phyloP scores from a whole-genome alignment of 176 grass and related monocot species.

The Triticum urartu region DNA sequence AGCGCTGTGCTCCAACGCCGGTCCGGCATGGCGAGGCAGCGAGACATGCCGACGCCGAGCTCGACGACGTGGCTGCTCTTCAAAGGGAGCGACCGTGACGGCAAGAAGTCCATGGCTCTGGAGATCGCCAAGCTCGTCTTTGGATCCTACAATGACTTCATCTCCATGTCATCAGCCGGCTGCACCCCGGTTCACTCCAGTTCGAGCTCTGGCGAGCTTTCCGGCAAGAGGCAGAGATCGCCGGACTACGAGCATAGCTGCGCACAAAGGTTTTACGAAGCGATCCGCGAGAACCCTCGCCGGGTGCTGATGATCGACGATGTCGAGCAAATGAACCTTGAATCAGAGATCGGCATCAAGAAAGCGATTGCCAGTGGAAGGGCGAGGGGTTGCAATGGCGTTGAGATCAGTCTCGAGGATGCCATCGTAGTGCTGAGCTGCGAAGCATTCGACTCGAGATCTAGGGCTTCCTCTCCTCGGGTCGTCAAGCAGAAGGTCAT shows the following conservation, averaged over 20 bases:
- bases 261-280: constrained; percentile 40
- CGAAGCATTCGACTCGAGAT: constrained; percentile 45
- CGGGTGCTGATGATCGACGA: constrained; percentile 67
- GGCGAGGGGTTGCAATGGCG: constrained; percentile 26
- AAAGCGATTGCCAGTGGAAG: constrained; percentile 45
- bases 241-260: constrained; percentile 7
- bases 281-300: constrained; percentile 44
- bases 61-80: constrained; percentile 76
- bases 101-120: constrained; percentile 63
- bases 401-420: constrained; percentile 51
- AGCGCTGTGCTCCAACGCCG: constrained; percentile 71
- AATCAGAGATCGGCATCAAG: constrained; percentile 36
- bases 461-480: constrained; percentile 41
- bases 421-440: constrained; percentile 72
- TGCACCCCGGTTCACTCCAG: constrained; percentile 28
- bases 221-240: constrained; percentile 49
- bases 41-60: constrained; percentile 32
- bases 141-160: constrained; percentile 47
- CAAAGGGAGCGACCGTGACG: constrained; percentile 59
- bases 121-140: constrained; percentile 76
- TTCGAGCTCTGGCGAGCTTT: constrained; percentile 33
- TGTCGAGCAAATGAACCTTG: constrained; percentile 46
- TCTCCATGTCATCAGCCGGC: constrained; percentile 34
- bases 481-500: constrained; percentile 34
- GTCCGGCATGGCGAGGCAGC: constrained; percentile 58